These are phyloP conservation scores for Pythium phragmitis DNA, from an alignment of 352 stramenopile genomes.

Conservation along the genomic window DNA sequence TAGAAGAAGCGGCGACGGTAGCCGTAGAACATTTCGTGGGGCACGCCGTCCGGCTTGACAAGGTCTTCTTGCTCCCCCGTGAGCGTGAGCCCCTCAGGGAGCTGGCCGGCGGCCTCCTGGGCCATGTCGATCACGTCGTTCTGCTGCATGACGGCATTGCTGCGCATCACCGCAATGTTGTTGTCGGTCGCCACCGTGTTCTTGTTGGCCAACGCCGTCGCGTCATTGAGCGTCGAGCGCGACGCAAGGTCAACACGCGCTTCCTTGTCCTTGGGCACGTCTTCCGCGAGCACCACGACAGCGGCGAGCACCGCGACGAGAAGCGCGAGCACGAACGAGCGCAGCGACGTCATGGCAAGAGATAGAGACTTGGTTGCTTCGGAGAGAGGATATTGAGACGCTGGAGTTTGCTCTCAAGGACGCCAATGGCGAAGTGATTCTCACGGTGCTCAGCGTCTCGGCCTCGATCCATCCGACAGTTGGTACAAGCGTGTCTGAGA, in stretches of 20 bases:
- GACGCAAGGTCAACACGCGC: constrained; percentile 9
- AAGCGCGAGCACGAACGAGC: constrained; percentile 6
- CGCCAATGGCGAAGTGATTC: constrained; percentile 12
- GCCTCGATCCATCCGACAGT: neutral
- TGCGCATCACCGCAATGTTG: constrained; percentile 23
- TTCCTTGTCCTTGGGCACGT: constrained; percentile 2
- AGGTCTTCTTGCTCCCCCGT: constrained; percentile 22
- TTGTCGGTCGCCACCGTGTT: constrained; percentile 21
- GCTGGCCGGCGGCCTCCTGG: neutral
- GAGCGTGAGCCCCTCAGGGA: constrained; percentile 7
- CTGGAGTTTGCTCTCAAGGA: neutral
- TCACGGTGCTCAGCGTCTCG: neutral
- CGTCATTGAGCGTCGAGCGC: constrained; percentile 16
- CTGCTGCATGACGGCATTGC: constrained; percentile 15
- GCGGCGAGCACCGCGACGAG: constrained; percentile 9
- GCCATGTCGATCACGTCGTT: constrained; percentile 17
- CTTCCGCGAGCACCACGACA: constrained; percentile 4
- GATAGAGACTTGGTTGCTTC: neutral
- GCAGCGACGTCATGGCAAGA: constrained; percentile 12
- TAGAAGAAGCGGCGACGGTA: constrained; percentile 35
- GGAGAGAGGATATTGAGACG: neutral
- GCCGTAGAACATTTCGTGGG: constrained; percentile 22
- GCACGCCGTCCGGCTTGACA: constrained; percentile 7
- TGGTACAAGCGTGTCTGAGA: neutral
- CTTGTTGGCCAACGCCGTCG: constrained; percentile 24